Conservation (phyloP, 1,284 basidiomycete genomes). For the Dichomitus squalens region DNA sequence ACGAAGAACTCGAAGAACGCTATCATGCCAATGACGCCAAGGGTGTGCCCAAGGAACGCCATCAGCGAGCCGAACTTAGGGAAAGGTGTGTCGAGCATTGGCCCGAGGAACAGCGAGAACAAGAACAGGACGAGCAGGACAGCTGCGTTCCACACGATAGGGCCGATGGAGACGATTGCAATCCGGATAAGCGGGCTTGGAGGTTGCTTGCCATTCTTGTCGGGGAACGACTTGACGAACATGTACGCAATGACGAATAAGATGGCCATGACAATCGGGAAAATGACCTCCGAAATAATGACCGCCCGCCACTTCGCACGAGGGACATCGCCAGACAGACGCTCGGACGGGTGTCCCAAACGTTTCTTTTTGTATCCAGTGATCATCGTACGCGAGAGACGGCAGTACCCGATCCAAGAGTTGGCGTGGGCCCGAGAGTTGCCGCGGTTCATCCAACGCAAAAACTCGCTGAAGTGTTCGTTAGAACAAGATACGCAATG, state of each 20-base stretch:
- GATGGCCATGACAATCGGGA: slow-evolving; percentile 82
- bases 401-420: slow-evolving; percentile 98
- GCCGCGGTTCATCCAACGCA: slow-evolving; percentile 96
- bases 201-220: slow-evolving; percentile 62
- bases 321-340: slow-evolving; percentile 89
- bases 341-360: slow-evolving; percentile 92
- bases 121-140: slow-evolving; percentile 88
- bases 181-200: slow-evolving; percentile 88
- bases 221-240: slow-evolving; percentile 86
- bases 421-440: slow-evolving; percentile 96
- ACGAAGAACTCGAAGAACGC: slow-evolving; percentile 95
- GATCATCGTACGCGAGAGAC: slow-evolving; percentile 91
- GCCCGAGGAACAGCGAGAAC: slow-evolving; percentile 90
- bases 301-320: slow-evolving; percentile 91
- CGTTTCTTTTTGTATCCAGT: slow-evolving; percentile 98
- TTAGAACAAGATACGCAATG: slow-evolving; percentile 6
- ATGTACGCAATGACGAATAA: slow-evolving; percentile 90
- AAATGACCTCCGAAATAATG: slow-evolving; percentile 85
- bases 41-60: slow-evolving; percentile 83
- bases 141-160: slow-evolving; percentile 94
- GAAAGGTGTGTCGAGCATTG: slow-evolving; percentile 83
- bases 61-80: slow-evolving; percentile 89
- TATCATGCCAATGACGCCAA: slow-evolving; percentile 83
- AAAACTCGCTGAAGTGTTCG: slow-evolving; percentile 73
- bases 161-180: slow-evolving; percentile 91